Base-by-base conservation (phyloP, 2,329 filamentous ascomycete species). In the Apiospora kogelbergensis region DNA sequence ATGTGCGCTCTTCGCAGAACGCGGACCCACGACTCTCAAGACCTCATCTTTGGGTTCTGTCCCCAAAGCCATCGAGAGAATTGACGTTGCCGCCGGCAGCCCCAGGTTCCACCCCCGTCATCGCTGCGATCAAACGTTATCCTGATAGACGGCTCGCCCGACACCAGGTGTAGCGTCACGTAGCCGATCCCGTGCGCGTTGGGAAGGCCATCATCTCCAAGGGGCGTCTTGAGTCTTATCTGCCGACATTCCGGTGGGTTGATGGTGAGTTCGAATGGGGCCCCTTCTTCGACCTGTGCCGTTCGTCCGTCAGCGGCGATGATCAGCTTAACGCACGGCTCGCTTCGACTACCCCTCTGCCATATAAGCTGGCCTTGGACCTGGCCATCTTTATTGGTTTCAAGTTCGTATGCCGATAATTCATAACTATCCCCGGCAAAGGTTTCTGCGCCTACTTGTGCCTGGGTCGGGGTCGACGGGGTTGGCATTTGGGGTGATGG, bases 11-110 rank as follows among this genome's bases (percentile, higher is more conserved):
- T n/a, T n/a, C n/a, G n/a, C n/a, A n/a, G n/a, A n/a, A n/a, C n/a
- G n/a, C n/a, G n/a, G n/a, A n/a, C n/a, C n/a, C 33, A 33, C 33
- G 33, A 33, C 33, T 26, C 26, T 57, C 48, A 57, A n/a, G 48
- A 48, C 65, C 57, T 68, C 66, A 68, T 13, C n/a, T 42, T n/a
- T 68, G 69, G 68, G 30, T 73, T 74, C 13, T 74, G 67, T 2
- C 11, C 24, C 26, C 72, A 70, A 22, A 77, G 66, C 76, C 75
- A 78, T 42, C 69, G 69, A 22, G 73, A 70, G 15, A 78, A 76
- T 2, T 65, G 57, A 11, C 71, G 71, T 17, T 65, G 67, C 48
- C 77, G 76, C 53, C 42, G 44, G 17, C 68, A 70, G 17, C 73
- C 72, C 48, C 73, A 71, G 3, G 72, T 26, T 20, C 26, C 71